phyloP scores from a whole-genome alignment of 2,329 filamentous ascomycete species.

The Colletotrichum musae region DNA sequence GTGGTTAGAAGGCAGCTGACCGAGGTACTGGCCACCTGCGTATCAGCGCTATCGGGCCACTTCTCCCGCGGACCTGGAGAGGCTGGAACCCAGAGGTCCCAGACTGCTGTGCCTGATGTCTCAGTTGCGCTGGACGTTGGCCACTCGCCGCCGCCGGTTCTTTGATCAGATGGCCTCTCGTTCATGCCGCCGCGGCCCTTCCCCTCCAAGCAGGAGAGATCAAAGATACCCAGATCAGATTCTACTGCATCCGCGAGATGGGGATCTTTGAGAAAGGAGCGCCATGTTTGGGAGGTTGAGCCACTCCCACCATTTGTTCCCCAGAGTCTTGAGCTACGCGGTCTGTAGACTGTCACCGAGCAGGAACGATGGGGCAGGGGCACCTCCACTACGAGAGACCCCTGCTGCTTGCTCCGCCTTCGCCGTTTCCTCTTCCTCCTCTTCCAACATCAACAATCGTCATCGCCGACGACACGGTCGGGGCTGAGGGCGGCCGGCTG shows the following conservation, averaged over 20 bases:
- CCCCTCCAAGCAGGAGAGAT: neutral
- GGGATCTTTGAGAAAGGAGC: conserved; percentile 11
- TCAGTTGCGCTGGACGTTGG: conserved; percentile 38
- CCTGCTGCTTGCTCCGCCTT: conserved; percentile 26
- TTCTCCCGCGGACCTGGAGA: conserved; percentile 27
- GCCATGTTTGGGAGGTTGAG: neutral
- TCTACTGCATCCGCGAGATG: conserved; percentile 7
- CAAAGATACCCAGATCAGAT: conserved; percentile 5
- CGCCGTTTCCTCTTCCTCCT: neutral
- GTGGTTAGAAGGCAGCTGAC: fast-evolving
- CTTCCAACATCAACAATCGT: conserved; percentile 25
- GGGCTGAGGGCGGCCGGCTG: conserved; percentile 28
- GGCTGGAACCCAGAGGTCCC: conserved; percentile 33
- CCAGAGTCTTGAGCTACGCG: conserved; percentile 13
- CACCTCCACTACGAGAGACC: conserved; percentile 9
- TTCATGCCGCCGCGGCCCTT: conserved; percentile 27
- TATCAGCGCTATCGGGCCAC: conserved; percentile 20
- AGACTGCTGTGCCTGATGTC: conserved; percentile 36
- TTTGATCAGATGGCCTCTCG: conserved; percentile 41
- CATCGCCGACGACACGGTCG: conserved; percentile 30
- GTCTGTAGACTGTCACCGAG: conserved; percentile 30
- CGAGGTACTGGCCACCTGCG: conserved; percentile 13
- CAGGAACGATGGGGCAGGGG: conserved; percentile 32
- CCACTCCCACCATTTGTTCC: conserved; percentile 4
- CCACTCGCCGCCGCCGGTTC: conserved; percentile 36